Evolutionary conservation across 345 rosid genomes (phyloP).

Genomic region (Mercurialis annua): DNA sequence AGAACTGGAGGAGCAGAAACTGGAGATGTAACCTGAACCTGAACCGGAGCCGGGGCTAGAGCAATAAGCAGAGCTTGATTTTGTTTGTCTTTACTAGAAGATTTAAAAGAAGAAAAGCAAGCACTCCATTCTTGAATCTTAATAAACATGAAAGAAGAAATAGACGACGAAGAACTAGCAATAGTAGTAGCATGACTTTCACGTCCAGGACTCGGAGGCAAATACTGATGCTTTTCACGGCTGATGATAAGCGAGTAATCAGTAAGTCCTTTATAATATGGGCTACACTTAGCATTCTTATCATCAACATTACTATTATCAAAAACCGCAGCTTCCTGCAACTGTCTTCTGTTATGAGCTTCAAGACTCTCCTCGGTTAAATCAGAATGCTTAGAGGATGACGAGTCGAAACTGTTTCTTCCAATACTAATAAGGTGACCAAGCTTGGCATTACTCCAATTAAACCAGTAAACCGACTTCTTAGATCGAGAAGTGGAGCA

Average conservation of each 20-base stretch:
- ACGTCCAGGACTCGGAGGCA: conserved; percentile 35
- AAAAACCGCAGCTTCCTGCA: background rate
- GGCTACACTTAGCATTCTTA: conserved; percentile 42
- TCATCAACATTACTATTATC: background rate
- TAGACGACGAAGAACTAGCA: conserved; percentile 25
- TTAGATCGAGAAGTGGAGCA: background rate
- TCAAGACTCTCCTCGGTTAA: conserved; percentile 43
- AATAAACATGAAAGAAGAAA: conserved; percentile 24
- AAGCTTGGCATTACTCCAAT: conserved; percentile 34
- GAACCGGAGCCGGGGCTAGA: background rate
- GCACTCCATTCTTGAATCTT: conserved; percentile 42
- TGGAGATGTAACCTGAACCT: background rate
- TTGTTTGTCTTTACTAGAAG: background rate
- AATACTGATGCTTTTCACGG: conserved; percentile 9
- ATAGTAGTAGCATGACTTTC: conserved; percentile 36
- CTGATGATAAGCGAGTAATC: conserved; percentile 37
- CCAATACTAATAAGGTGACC: conserved; percentile 16
- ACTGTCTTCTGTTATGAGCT: conserved; percentile 40
- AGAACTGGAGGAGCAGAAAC: background rate
- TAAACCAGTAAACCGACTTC: conserved; percentile 27
- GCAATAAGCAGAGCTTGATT: background rate
- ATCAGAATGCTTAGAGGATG: conserved; percentile 27
- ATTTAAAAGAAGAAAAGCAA: conserved; percentile 24
- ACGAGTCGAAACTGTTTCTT: conserved; percentile 16
- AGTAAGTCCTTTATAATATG: conserved; percentile 52